Conservation (phyloP, 2,329 filamentous ascomycete genomes). For the Cyclaneusma minus region DNA sequence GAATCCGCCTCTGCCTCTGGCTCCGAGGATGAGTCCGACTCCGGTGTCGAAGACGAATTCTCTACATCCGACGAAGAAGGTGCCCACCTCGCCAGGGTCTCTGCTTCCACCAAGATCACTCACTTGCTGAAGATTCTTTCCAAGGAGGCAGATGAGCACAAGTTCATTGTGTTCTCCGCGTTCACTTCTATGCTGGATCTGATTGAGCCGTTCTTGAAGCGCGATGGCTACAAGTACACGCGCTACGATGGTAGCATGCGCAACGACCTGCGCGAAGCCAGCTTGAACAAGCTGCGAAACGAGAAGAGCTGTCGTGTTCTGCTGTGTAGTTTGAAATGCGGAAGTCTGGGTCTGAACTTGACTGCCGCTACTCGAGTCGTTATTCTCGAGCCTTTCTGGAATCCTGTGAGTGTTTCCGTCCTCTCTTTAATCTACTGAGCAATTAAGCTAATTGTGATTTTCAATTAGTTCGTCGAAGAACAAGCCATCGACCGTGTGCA, state of each 20-base stretch:
- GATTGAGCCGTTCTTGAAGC: constrained; percentile 75
- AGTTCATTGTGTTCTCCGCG: constrained; percentile 96
- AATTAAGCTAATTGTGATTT: constrained; percentile 7
- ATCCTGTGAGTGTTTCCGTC: constrained; percentile 34
- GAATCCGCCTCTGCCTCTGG: constrained; percentile 21
- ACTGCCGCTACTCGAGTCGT: constrained; percentile 88
- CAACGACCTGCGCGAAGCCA: constrained; percentile 83
- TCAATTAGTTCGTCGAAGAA: constrained; percentile 94
- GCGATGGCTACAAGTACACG: constrained; percentile 61
- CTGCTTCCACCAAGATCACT: constrained; percentile 80
- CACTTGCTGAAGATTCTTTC: constrained; percentile 69
- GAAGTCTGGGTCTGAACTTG: constrained; percentile 81
- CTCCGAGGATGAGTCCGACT: constrained; percentile 22
- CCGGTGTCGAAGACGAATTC: constrained; percentile 23
- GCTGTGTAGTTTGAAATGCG: constrained; percentile 87
- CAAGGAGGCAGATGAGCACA: constrained; percentile 66
- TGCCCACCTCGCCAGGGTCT: constrained; percentile 32
- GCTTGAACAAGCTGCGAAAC: constrained; percentile 59
- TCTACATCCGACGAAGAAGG: constrained; percentile 22
- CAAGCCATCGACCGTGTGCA: constrained; percentile 98
- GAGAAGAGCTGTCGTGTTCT: constrained; percentile 65
- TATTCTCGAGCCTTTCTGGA: constrained; percentile 97
- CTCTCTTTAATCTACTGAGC: constrained; percentile 2
- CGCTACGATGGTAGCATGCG: constrained; percentile 93
- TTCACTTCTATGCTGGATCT: constrained; percentile 98